Evolutionary conservation across 2,329 filamentous ascomycete species (phyloP), one percentile per base, ranked within the genome.

Genomic region (Pleurostoma richardsiae): DNA sequence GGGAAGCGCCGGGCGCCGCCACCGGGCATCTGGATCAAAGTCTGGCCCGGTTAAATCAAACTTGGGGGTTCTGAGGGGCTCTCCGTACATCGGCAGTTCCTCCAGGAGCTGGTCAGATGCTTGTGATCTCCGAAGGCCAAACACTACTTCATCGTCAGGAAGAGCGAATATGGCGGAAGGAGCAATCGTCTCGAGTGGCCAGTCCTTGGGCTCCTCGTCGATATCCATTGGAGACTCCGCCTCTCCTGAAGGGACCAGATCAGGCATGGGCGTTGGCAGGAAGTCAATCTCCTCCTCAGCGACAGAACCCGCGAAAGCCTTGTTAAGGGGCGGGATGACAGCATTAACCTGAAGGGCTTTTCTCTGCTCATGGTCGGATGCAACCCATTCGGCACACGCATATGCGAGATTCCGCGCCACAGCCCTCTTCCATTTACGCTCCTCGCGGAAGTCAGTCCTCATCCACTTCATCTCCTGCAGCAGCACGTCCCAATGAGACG

Each of bases 401-500:
- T 84, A 74, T 1, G 90, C 94, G 49, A 96, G 74, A 48, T 85
- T 90, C 49, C 85, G 85, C 4, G 91, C 91, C 33, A 86, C 79
- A 3, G 86, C 80, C 60, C 82, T 83, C 68, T 96, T 97, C 90
- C 91, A 96, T 63, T 95, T 96, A 39, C 90, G 76, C 64, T 97
- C 94, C 66, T 96, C 89, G 44, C 87, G 80, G 59, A 96, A 97
- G 66, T 99, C 94, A 2, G 90, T 96, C 43, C 91, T 82, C 89
- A 99, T 95, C 92, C 92, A 97, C 64, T 91, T 95, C 80, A 92
- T 89, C 70, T 99, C 91, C 55, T 90, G 80, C 30, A 99, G 71
- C 46, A 97, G 65, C 44, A 92, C 78, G 67, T 99, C 94, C 80
- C 85, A 88, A 56, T 97, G 92, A 2, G 86, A 84, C 1, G 81